These are phyloP conservation scores for Cordia subcordata DNA, from an alignment of 257 asterid genomes.

Conservation along the genomic window DNA sequence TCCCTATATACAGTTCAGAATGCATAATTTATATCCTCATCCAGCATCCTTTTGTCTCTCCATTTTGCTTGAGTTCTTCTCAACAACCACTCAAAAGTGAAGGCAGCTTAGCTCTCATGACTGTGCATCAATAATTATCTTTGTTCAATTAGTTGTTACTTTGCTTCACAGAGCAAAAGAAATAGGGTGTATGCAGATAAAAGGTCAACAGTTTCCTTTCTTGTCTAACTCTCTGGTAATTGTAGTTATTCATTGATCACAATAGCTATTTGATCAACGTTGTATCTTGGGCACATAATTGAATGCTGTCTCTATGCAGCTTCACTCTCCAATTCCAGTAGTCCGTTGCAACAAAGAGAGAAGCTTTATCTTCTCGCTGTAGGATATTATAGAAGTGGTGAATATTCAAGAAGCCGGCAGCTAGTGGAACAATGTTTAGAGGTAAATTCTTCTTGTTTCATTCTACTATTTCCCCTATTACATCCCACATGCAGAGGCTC, in stretches of 20 bases:
- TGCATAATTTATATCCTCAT: too few species aligned
- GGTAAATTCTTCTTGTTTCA: conserved; percentile 27
- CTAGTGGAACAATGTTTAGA: conserved; percentile 56
- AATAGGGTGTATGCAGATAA: too few species aligned
- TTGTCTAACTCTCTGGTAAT: too few species aligned
- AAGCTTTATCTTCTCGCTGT: conserved; percentile 61
- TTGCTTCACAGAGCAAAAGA: too few species aligned
- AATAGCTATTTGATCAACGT: background rate
- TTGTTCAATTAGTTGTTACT: too few species aligned
- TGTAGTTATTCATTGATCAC: background rate
- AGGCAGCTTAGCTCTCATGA: too few species aligned
- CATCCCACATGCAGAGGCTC: background rate
- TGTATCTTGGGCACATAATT: background rate
- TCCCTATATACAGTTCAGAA: too few species aligned
- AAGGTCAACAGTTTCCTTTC: too few species aligned
- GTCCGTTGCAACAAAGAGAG: conserved; percentile 61
- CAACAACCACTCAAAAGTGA: too few species aligned
- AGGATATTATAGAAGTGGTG: conserved; percentile 57
- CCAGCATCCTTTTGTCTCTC: too few species aligned
- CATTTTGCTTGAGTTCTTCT: too few species aligned
- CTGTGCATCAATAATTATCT: too few species aligned
- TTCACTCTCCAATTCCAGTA: conserved; percentile 40
- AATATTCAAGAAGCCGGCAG: conserved; percentile 58
- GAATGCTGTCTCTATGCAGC: conserved; percentile 1
- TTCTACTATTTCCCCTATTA: background rate